A percentile compares a stretch with the other conserved stretches of the same genome.
These are phyloP conservation scores for Aspergillus transmontanensis DNA, from an alignment of 2,329 filamentous ascomycete genomes.

Conservation along the genomic window DNA sequence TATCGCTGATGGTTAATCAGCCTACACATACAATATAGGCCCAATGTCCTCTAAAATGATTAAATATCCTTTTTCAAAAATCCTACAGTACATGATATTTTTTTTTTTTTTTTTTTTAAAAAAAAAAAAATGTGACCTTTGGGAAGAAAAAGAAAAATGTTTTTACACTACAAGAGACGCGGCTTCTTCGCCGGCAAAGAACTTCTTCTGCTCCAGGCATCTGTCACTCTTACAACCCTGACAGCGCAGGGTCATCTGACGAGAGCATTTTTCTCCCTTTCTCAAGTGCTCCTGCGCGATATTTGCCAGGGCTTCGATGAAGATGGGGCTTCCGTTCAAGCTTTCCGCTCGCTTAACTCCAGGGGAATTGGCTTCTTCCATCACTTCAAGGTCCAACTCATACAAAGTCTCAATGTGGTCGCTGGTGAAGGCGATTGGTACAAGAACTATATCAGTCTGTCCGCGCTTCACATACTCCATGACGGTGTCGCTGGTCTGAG, in stretches of 20 bases:
- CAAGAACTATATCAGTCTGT: slow-evolving; percentile 84
- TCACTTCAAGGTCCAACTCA: slow-evolving; percentile 92
- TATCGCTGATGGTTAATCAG: not conserved
- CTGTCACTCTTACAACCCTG: slow-evolving; percentile 89
- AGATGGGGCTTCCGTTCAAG: slow-evolving; percentile 85
- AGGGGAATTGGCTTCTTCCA: slow-evolving; percentile 73
- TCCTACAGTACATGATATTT: not conserved
- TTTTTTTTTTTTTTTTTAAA: no score
- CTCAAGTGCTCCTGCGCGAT: slow-evolving; percentile 80
- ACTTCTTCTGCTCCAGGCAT: slow-evolving; percentile 73
- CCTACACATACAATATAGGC: no score
- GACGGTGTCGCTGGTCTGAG: slow-evolving; percentile 87
- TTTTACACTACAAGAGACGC: slow-evolving; percentile 36
- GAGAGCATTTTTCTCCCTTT: slow-evolving; percentile 70
- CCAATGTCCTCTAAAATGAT: not conserved
- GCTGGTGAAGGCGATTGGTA: slow-evolving; percentile 97
- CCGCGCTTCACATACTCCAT: slow-evolving; percentile 87
- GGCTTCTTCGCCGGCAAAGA: slow-evolving; percentile 56
- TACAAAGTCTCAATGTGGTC: slow-evolving; percentile 98
- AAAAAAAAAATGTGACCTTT: not conserved
- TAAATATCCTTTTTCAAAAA: not conserved
- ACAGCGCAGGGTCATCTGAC: slow-evolving; percentile 87
- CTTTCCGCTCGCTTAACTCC: slow-evolving; percentile 91
- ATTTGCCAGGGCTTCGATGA: slow-evolving; percentile 87
- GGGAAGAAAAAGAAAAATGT: not conserved